These are phyloP conservation scores for Fusarium sp. DNA, from an alignment of 2,329 filamentous ascomycete species.

Conservation along the genomic window DNA sequence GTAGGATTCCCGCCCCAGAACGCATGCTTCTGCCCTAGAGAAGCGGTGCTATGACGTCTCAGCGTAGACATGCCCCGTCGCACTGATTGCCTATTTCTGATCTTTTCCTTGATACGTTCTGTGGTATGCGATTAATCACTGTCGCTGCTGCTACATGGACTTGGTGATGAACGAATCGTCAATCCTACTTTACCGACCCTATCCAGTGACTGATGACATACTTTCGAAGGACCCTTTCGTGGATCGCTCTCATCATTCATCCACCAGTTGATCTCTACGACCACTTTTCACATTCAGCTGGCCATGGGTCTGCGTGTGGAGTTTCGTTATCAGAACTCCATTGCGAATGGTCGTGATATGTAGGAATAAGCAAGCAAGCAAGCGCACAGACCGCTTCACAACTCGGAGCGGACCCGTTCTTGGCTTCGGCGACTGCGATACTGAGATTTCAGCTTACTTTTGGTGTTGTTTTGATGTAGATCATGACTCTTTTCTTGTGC, in stretches of 20 bases:
- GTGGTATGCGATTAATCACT: too few species aligned
- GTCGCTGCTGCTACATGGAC: too few species aligned
- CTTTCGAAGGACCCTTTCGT: fast-evolving
- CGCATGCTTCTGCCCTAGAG: too few species aligned
- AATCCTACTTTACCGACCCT: background rate
- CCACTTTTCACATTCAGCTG: background rate
- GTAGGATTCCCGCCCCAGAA: too few species aligned
- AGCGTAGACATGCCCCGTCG: too few species aligned
- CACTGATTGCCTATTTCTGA: too few species aligned
- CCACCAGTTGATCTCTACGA: too few species aligned
- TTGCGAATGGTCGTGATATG: background rate
- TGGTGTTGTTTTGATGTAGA: background rate
- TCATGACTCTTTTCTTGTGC: background rate
- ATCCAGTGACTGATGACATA: too few species aligned
- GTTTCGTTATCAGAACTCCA: too few species aligned
- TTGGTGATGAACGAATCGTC: too few species aligned
- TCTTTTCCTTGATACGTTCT: too few species aligned
- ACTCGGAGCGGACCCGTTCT: fast-evolving
- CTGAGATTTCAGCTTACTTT: background rate
- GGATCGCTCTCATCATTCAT: fast-evolving
- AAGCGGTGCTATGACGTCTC: too few species aligned
- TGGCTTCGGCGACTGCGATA: background rate
- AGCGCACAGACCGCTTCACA: background rate
- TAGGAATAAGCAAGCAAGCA: background rate
- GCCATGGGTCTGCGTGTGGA: background rate